These are phyloP conservation scores for Fusarium sp. DNA, from an alignment of 2,329 filamentous ascomycete species.

Conservation along the genomic window DNA sequence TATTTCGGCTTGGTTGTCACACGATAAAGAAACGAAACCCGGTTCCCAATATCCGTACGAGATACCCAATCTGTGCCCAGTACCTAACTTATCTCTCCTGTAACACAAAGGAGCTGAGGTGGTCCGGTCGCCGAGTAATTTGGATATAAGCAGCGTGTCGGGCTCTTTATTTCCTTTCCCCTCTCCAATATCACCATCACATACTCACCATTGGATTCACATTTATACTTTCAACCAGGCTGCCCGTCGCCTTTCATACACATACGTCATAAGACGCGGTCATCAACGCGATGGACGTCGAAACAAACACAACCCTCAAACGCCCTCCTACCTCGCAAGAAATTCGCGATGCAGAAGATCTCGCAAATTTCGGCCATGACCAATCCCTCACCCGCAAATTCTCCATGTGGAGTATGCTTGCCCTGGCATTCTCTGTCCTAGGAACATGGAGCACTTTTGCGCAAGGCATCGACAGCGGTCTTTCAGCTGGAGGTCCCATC, in stretches of 20 bases:
- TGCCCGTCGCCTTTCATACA: conserved; percentile 38
- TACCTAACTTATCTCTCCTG: not conserved
- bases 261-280: conserved; percentile 32
- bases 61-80: conserved; percentile 9
- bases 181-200: not conserved
- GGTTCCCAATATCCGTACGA: not conserved
- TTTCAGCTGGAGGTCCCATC: conserved; percentile 65
- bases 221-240: not conserved
- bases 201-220: too few species aligned
- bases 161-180: not conserved
- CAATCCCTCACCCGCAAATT: conserved; percentile 60
- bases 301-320: conserved; percentile 42
- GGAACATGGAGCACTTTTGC: conserved; percentile 70
- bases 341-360: conserved; percentile 53
- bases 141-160: conserved; percentile 32
- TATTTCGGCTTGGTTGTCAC: conserved; percentile 27
- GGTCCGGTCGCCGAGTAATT: conserved; percentile 20
- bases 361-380: conserved; percentile 55
- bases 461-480: conserved; percentile 58
- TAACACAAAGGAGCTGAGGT: conserved; percentile 6
- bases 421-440: conserved; percentile 66
- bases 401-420: conserved; percentile 66
- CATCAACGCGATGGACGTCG: conserved; percentile 43
- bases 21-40: conserved; percentile 7
- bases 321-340: conserved; percentile 43